phyloP scores from a whole-genome alignment of 768 basidiomycete genomes.

The Imleria badia region DNA sequence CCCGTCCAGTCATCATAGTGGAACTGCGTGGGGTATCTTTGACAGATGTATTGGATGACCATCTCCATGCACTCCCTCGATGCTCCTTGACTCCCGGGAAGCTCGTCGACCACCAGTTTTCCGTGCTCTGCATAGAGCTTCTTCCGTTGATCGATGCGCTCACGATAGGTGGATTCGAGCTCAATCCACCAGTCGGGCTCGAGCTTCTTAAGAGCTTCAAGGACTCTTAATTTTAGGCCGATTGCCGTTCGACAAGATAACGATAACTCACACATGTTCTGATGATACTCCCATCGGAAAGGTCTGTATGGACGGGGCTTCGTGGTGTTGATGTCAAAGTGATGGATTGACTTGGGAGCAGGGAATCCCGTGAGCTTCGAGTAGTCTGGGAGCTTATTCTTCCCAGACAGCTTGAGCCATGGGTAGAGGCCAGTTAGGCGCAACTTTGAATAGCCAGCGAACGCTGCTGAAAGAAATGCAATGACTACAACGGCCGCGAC shows the following conservation, averaged over 20 bases:
- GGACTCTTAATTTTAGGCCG: neutral
- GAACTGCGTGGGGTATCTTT: slow-evolving; percentile 57
- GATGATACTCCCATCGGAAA: slow-evolving; percentile 55
- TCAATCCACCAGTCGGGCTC: slow-evolving; percentile 60
- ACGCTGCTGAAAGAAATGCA: neutral
- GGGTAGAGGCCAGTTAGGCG: neutral
- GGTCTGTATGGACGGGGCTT: slow-evolving; percentile 54
- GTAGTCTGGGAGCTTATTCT: slow-evolving; percentile 35
- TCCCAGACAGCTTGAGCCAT: slow-evolving; percentile 9
- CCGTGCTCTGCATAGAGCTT: slow-evolving; percentile 39
- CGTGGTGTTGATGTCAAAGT: slow-evolving; percentile 45
- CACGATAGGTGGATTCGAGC: slow-evolving; percentile 49
- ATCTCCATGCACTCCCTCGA: slow-evolving; percentile 55
- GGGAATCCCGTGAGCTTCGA: slow-evolving; percentile 45
- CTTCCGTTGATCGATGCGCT: slow-evolving; percentile 43
- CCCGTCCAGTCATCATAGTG: slow-evolving; percentile 34
- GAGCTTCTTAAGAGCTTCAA: slow-evolving; percentile 43
- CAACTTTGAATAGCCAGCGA: neutral
- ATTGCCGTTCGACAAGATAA: neutral
- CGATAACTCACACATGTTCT: slow-evolving; percentile 49
- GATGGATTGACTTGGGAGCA: slow-evolving; percentile 38
- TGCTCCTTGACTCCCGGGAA: slow-evolving; percentile 49
- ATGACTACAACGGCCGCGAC: neutral
- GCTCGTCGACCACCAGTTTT: slow-evolving; percentile 41
- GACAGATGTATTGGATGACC: slow-evolving; percentile 55